Evolutionary conservation across 2,329 filamentous ascomycete genomes (phyloP), one percentile per base, ranked within the genome.

Genomic region (Ceratocystis eucalypticola): DNA sequence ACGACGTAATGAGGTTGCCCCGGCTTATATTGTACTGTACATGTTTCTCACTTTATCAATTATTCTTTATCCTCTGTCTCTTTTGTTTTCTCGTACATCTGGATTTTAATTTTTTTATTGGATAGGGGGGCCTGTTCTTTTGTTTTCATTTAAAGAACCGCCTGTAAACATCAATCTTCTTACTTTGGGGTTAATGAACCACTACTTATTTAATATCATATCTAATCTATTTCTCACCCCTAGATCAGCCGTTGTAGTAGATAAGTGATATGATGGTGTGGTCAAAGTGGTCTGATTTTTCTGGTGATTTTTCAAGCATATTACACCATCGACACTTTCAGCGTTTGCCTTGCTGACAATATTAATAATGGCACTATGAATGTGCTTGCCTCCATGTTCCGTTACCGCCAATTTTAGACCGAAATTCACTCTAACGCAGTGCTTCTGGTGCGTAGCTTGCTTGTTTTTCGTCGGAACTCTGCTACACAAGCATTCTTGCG

Each of bases 1-100:
- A 59, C 28, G 53, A 59, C 25, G 53, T 59, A 59, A 59, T 59
- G 53, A 59, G 53, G 28, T 8, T 59, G 53, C 33, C 17, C 17
- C 33, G 28, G 53, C 53, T 59, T 33, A n/a, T 59, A 30, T 33
- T 59, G 53, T 59, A 59, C 17, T 59, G 28, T 33, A 20, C 33
- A 30, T n/a, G 25, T 59, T 22, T 22, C 33, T 59, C 53, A 30
- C 30, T 30, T 17, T 12, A 22, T 22, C 15, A 30, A 33, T 33
- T 33, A 5, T 22, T 59, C 33, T 30, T 30, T 59, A 37, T 25
- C 10, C 10, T 41, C 37, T 5, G 20, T 53, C 15, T 15, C 6
- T 53, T 53, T 53, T 25, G 25, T 28, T 53, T 41, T 41, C 37
- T 41, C 37, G 10, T 41, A 12, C 37, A 12, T 41, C 37, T 12